Evolutionary conservation across 371 early-diverging fungal genomes (phyloP), one percentile per base, ranked within the genome.

Genomic region (Circinella umbellata): DNA sequence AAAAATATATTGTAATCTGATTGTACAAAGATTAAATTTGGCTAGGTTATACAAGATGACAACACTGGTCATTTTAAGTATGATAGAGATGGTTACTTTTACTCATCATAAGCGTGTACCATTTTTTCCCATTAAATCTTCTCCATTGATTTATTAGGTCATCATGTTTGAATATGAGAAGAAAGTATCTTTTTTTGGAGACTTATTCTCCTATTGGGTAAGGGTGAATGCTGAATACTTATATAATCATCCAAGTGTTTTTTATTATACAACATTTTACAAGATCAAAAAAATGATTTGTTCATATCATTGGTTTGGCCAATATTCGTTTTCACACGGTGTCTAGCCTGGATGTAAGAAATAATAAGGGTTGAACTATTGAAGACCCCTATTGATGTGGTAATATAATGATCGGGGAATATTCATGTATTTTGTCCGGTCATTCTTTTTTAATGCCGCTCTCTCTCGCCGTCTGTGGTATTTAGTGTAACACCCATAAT

Each of bases 91-190:
- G 2, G 27, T 27, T 27, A 2, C 47, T 47, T 47, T 47, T 47
- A 15, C 47, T 47, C 47, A 47, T 27, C 51, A 51, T 51, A 51
- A 51, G 51, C 8, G 15, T 51, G 3, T 51, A 51, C 51, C 51
- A 51, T 13, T 13, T 51, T 17, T 57, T 57, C 57, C 57, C 57
- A 57, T 57, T 27, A n/a, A 57, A 57, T 57, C 57, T n/a, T 17
- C 0, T n/a, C n/a, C 17, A 4, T 15, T 17, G 17, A 3, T 51
- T 8, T 0, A 51, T 51, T 51, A 51, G 51, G 51, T 51, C 51
- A 51, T 51, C 51, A 51, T 42, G 9, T 27, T 42, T 42, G 11
- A 42, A 42, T 9, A 51, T 13, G n/a, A n/a, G 8, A 15, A 17
- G 6, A n/a, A n/a, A 51, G 15, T 51, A 51, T 0, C n/a, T 0